Conservation (phyloP, 176 grass and related monocot species). For the Panicum miliaceum region DNA sequence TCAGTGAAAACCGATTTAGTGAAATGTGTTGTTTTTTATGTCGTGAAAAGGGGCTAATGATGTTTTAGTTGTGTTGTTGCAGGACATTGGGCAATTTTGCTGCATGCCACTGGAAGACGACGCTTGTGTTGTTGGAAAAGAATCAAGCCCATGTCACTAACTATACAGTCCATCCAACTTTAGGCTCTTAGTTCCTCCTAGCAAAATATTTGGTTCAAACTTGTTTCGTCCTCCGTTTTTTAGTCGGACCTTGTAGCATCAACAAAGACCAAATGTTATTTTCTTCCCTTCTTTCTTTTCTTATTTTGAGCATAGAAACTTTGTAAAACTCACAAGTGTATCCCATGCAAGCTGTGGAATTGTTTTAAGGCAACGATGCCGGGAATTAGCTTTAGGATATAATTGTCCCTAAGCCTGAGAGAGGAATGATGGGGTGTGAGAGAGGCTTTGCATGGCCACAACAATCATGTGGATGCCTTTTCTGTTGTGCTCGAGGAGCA, state of each 20-base stretch:
- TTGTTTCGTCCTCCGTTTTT: not conserved
- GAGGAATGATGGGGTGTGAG: conserved; percentile 46
- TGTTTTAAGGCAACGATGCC: conserved; percentile 35
- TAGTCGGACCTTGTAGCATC: not conserved
- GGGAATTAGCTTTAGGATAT: conserved; percentile 41
- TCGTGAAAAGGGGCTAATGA: not conserved
- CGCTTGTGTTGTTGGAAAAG: conserved; percentile 25
- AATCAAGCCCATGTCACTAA: conserved; percentile 53
- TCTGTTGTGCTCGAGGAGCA: conserved; percentile 44
- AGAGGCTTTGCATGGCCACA: conserved; percentile 31
- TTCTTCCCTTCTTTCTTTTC: not conserved
- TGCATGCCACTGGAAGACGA: conserved; percentile 28
- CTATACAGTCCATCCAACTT: conserved; percentile 40
- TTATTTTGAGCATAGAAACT: conserved; percentile 11
- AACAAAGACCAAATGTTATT: conserved; percentile 30
- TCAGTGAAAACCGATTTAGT: not conserved
- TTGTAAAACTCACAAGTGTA: conserved; percentile 31
- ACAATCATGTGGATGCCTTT: conserved; percentile 48
- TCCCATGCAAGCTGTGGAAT: conserved; percentile 26
- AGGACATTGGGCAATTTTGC: conserved; percentile 74
- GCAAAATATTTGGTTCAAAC: conserved; percentile 37
- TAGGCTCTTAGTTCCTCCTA: conserved; percentile 33
- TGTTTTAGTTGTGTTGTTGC: not conserved
- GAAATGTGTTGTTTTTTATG: not conserved
- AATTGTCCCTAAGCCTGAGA: conserved; percentile 46